These are phyloP conservation scores for Acer saccharum DNA, from an alignment of 345 rosid species.

Conservation along the genomic window DNA sequence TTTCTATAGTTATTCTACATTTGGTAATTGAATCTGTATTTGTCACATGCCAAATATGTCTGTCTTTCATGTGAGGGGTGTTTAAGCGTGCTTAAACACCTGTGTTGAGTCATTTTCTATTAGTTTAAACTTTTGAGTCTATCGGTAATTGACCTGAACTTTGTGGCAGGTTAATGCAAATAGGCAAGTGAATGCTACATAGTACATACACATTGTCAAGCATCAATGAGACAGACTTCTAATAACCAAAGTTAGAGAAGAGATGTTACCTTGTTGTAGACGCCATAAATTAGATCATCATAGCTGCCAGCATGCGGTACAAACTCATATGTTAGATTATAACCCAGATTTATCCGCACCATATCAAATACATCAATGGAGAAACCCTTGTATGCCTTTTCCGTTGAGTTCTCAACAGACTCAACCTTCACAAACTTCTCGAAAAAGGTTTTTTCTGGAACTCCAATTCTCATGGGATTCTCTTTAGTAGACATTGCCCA, in stretches of 20 bases:
- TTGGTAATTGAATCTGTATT: no score
- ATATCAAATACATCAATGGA: slow-evolving; percentile 34
- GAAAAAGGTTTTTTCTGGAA: slow-evolving; percentile 37
- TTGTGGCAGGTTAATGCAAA: no score
- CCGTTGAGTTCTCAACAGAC: background rate
- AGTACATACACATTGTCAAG: no score
- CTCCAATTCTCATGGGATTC: slow-evolving; percentile 36
- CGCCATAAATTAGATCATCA: slow-evolving; percentile 30
- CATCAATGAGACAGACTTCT: background rate
- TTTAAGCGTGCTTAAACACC: no score
- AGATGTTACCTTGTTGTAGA: slow-evolving; percentile 40
- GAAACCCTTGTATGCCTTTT: slow-evolving; percentile 27
- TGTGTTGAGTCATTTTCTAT: no score
- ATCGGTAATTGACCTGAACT: no score
- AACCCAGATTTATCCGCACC: slow-evolving; percentile 6
- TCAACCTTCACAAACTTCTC: slow-evolving; percentile 37
- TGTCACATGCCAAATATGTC: no score
- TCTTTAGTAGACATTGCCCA: slow-evolving; percentile 28
- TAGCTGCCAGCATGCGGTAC: slow-evolving; percentile 23
- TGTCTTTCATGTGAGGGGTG: no score
- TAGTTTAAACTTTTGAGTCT: no score
- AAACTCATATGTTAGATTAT: slow-evolving; percentile 25
- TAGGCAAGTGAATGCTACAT: no score
- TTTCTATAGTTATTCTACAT: no score
- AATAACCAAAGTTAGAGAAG: background rate